Base-by-base conservation (phyloP, 2,329 filamentous ascomycete species). In the Microthyrium microscopicum region DNA sequence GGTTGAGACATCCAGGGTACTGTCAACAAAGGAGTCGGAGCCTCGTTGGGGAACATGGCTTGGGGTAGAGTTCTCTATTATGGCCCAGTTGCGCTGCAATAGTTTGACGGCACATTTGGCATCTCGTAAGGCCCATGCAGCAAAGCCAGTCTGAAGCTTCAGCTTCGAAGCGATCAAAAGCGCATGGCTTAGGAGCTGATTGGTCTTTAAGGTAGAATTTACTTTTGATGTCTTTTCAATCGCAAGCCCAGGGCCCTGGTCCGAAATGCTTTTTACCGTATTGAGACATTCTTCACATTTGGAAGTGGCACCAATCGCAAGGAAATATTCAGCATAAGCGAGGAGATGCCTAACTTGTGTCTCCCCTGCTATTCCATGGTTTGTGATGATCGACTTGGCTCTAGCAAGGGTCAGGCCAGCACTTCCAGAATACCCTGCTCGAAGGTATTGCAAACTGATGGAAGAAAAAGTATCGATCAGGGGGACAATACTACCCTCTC, bases 321-420 rank as follows among this genome's bases (percentile, higher is more conserved):
- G 58, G 19, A 76, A 62, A 49, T 84, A 83, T 49, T 92, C 81
- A 1, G 79, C 74, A 39, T 75, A 73, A 0, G 73, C 70, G 5
- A 93, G 56, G 41, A 84, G 68, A 50, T 77, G 77, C 21, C 62
- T 59, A 11, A 77, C 43, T 19, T 51, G 54, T 11, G 62, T 57
- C 31, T 65, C 53, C 7, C 55, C 52, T 3, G 62, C 58, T 2
- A 61, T 19, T 6, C 20, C 42, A 2, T 50, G 49, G 26, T 53
- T 51, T 6, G 49, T 51, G 5, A 64, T 42, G 32, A 66, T 62
- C 15, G 57, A 52, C 40, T 73, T 65, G 3, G 73, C 71, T 35
- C 66, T 64, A 1, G 65, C 61, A 12, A 94, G 61, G 3, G 64
- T 51, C 4, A 62, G 46, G 5, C 61, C 62, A 29, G 73, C 70